phyloP scores from a whole-genome alignment of 495 filamentous ascomycete species.

The Oleoguttula mirabilis region DNA sequence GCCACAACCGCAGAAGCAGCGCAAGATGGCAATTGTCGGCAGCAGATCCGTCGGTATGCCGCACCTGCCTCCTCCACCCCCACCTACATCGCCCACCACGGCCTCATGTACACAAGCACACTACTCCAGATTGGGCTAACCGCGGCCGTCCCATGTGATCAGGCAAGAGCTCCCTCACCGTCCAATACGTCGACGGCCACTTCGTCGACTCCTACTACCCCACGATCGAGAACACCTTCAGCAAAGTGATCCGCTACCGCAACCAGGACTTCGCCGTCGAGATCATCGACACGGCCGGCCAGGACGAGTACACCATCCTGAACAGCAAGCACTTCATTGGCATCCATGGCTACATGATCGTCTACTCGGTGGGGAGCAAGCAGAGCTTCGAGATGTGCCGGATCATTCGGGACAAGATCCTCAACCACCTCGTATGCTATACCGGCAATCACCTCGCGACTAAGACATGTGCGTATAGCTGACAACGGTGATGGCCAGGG shows the following conservation, averaged over 20 bases:
- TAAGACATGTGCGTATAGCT: background rate
- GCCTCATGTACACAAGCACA: too few relatives aligned
- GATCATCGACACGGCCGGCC: constrained; percentile 96
- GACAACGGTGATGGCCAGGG: constrained; percentile 44
- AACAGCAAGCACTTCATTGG: constrained; percentile 99
- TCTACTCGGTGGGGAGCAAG: constrained; percentile 85
- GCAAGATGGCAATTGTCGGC: constrained; percentile 97
- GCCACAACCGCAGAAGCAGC: constrained; percentile 75
- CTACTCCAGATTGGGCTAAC: too few relatives aligned
- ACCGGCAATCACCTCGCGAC: background rate
- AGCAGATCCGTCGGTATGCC: constrained; percentile 88
- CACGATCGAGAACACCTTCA: constrained; percentile 98
- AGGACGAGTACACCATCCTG: constrained; percentile 98
- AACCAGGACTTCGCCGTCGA: constrained; percentile 90
- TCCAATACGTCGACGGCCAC: constrained; percentile 93
- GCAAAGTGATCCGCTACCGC: constrained; percentile 82
- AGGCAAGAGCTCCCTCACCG: constrained; percentile 97
- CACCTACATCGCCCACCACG: too few relatives aligned
- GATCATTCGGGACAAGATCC: constrained; percentile 90
- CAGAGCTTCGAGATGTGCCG: constrained; percentile 95
- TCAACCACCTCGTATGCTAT: constrained; percentile 74
- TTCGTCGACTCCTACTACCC: constrained; percentile 99
- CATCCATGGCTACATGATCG: constrained; percentile 97
- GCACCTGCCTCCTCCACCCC: constrained; percentile 1
- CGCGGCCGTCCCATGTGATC: too few relatives aligned